Evolutionary conservation across 208 protist genomes (phyloP).

Genomic region (Trypanosomatidae sp.): DNA sequence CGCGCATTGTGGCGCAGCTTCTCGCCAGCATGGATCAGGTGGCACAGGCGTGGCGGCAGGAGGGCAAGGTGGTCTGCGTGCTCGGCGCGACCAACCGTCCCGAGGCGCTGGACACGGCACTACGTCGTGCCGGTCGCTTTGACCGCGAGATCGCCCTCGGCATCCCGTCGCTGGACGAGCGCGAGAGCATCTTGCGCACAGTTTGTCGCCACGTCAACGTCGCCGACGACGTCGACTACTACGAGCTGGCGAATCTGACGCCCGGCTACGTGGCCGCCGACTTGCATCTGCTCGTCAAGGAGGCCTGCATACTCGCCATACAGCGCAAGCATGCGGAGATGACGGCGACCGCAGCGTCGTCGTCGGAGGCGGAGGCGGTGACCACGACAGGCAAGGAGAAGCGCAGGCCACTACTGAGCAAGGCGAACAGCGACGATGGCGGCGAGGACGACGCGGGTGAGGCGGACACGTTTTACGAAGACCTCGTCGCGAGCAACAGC

Average conservation of each 20-base stretch:
- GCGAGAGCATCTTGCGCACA: constrained; percentile 82
- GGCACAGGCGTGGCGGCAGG: constrained; percentile 70
- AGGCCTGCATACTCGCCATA: constrained; percentile 84
- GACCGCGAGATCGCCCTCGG: constrained; percentile 95
- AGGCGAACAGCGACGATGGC: constrained; percentile 14
- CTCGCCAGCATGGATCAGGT: constrained; percentile 98
- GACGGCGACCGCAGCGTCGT: constrained; percentile 10
- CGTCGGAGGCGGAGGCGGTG: constrained; percentile 2
- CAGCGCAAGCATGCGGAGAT: constrained; percentile 71
- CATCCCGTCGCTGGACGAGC: constrained; percentile 91
- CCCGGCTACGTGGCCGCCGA: constrained; percentile 98
- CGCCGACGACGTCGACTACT: constrained; percentile 85
- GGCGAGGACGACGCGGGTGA: neutral
- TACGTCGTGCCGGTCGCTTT: constrained; percentile 96
- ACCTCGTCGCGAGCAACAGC: too few species aligned
- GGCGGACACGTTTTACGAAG: neutral
- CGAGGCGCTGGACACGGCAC: constrained; percentile 92
- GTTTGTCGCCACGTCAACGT: constrained; percentile 79
- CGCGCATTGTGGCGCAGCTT: constrained; percentile 97
- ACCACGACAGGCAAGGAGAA: constrained; percentile 3
- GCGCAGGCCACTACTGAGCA: neutral
- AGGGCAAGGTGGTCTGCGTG: constrained; percentile 88
- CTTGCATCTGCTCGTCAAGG: constrained; percentile 92
- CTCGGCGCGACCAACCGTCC: constrained; percentile 95
- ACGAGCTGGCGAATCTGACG: constrained; percentile 90